A percentile compares a stretch with the other conserved stretches of the same genome.
phyloP scores from a whole-genome alignment of 805 yeast species.

The Wickerhamiella cacticola region DNA sequence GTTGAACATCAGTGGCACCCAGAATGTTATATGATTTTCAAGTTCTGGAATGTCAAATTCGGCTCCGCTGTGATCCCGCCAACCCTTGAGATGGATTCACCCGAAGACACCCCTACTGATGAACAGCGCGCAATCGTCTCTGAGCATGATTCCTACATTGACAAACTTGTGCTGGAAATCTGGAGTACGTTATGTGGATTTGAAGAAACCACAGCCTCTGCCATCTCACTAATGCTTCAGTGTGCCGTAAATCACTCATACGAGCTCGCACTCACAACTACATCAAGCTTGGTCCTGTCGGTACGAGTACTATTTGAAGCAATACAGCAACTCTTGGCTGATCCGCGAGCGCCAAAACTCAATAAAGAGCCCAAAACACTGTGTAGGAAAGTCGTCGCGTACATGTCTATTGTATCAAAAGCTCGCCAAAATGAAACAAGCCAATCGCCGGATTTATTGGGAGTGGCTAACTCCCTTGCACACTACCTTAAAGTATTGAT shows the following conservation, averaged over 20 bases:
- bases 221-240: constrained; percentile 84
- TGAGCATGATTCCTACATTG: constrained; percentile 49
- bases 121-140: constrained; percentile 16
- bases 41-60: constrained; percentile 85
- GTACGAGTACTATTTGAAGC: constrained; percentile 69
- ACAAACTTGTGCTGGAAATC: constrained; percentile 45
- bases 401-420: constrained; percentile 70
- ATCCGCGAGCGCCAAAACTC: constrained; percentile 12
- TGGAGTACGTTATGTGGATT: constrained; percentile 82
- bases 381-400: constrained; percentile 81
- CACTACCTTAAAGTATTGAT: constrained; percentile 81
- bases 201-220: constrained; percentile 82
- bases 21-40: constrained; percentile 95
- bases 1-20: constrained; percentile 97
- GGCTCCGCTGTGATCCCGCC: constrained; percentile 24
- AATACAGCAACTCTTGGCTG: constrained; percentile 36
- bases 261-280: constrained; percentile 49
- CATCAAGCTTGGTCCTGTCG: constrained; percentile 60
- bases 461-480: constrained; percentile 81
- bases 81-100: neutral
- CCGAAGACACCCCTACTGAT: constrained; percentile 4
- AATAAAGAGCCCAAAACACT: constrained; percentile 66
- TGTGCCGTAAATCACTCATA: constrained; percentile 66
- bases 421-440: constrained; percentile 26
- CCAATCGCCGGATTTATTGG: constrained; percentile 38